A percentile compares a stretch with the other conserved stretches of the same genome.
Evolutionary conservation across 1,284 basidiomycete genomes (phyloP).

Genomic region (Limonomyces culmigenus): DNA sequence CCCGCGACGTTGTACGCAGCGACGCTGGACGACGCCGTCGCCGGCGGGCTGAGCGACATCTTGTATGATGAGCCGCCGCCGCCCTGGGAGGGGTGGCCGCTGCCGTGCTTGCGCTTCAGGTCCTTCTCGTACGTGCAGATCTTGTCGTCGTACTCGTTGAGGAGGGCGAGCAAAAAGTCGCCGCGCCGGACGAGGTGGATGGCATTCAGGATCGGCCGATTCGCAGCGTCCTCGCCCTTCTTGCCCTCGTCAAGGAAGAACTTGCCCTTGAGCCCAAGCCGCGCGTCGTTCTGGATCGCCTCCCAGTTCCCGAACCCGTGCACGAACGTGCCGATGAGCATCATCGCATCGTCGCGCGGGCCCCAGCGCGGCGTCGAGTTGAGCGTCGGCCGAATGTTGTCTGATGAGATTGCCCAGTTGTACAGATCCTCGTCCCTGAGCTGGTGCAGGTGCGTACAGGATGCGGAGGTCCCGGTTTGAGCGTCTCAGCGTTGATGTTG

Average conservation of each 20-base stretch:
- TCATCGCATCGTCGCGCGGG: constrained; percentile 83
- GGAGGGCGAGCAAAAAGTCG: constrained; percentile 81
- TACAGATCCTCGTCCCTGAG: constrained; percentile 40
- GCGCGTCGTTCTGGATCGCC: constrained; percentile 77
- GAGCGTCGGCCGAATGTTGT: constrained; percentile 83
- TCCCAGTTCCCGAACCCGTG: constrained; percentile 99
- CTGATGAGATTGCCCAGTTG: constrained; percentile 78
- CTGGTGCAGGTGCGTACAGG: constrained; percentile 65
- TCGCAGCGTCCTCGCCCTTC: constrained; percentile 68
- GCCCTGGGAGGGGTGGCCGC: constrained; percentile 14
- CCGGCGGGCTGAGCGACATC: too few species aligned
- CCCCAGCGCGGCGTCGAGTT: constrained; percentile 97
- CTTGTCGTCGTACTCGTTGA: constrained; percentile 90
- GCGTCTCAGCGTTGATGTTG: constrained; percentile 98
- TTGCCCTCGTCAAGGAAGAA: constrained; percentile 97
- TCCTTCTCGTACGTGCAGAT: constrained; percentile 68
- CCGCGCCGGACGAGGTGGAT: constrained; percentile 96
- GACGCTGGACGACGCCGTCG: too few species aligned
- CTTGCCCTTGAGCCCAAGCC: constrained; percentile 75
- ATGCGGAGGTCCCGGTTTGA: constrained; percentile 84
- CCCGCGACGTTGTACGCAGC: too few species aligned
- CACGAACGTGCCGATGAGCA: constrained; percentile 84
- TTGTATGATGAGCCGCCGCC: constrained; percentile 17
- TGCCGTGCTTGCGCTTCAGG: constrained; percentile 24
- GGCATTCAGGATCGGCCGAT: constrained; percentile 81